Evolutionary conservation across 306 rosid species (phyloP).

Genomic region (Hippophae gyantsensis): DNA sequence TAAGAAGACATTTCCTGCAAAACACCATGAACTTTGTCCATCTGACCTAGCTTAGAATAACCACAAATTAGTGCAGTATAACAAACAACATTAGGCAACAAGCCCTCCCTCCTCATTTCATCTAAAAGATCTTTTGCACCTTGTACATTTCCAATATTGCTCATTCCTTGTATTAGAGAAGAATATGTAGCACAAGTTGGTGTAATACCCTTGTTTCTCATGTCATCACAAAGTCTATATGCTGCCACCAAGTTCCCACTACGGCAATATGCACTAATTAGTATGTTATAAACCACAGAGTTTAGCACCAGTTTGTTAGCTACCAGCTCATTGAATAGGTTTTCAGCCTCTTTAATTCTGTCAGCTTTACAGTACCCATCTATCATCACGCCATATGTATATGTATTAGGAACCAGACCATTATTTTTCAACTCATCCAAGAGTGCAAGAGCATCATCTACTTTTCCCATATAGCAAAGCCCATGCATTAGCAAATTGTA

Average conservation of each 20-base stretch:
- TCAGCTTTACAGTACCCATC: conserved; percentile 53
- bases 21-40: conserved; percentile 35
- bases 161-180: conserved; percentile 66
- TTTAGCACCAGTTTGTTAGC: conserved; percentile 42
- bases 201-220: conserved; percentile 44
- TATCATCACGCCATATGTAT: conserved; percentile 55
- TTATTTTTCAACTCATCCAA: conserved; percentile 37
- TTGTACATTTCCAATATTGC: conserved; percentile 44
- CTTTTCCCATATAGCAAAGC: conserved; percentile 44
- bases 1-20: conserved; percentile 42
- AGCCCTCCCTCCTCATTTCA: conserved; percentile 51
- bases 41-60: conserved; percentile 61
- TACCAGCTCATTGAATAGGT: conserved; percentile 40
- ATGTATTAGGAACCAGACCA: conserved; percentile 48
- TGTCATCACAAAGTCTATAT: conserved; percentile 37
- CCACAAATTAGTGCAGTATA: conserved; percentile 69
- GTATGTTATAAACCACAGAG: conserved; percentile 49
- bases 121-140: conserved; percentile 43
- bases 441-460: conserved; percentile 42
- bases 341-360: conserved; percentile 42
- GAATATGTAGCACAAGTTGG: conserved; percentile 49
- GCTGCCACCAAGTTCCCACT: conserved; percentile 44
- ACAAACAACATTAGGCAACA: conserved; percentile 48
- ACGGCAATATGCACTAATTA: conserved; percentile 45
- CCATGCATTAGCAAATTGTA: conserved; percentile 54